Evolutionary conservation across 352 stramenopile genomes (phyloP), one percentile per base, ranked within the genome.

Genomic region (Globisporangium orthogonon): DNA sequence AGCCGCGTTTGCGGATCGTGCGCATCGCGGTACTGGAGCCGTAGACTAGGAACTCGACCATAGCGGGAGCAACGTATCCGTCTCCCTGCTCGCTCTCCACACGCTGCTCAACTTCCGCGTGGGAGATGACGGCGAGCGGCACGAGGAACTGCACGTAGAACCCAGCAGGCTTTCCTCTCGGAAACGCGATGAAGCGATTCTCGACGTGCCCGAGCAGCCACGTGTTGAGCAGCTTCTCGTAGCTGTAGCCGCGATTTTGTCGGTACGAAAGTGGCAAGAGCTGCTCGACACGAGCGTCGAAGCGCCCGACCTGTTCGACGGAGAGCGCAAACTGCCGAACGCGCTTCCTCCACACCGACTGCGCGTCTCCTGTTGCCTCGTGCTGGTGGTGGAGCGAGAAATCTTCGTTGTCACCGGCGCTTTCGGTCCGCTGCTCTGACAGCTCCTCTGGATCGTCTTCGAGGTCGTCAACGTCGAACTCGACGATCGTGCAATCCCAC

Each of bases 101-200:
- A 17, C 52, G 57, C 10, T 72, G 57, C 33, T 50, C 53, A 28
- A 28, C 55, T n/a, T 59, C 57, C 15, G 37, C 47, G 17, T 35
- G 49, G 3, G 49, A 39, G 4, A 60, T 50, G 2, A 40, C 52
- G 6, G 48, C 58, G 47, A 29, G 44, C n/a, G 74, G 70, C 0
- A 87, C 54, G n/a, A 85, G 60, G 41, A 89, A 72, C 56, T 89
- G 79, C 33, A 89, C 41, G 65, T 86, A 89, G 44, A 73, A 69
- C 1, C 79, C 79, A 0, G 66, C 54, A 3, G 66, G 58, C 18
- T 76, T 83, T 0, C 79, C 79, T 1, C 76, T 58, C 17, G 77
- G 79, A 58, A 86, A 72, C 14, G 74, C 65, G 7, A 84, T 73
- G 11, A 89, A 54, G 35, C 74, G 63, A 43, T 71, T 66, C 10